Conservation (phyloP, 306 rosid species). For the Trichosanthes cucumerina region DNA sequence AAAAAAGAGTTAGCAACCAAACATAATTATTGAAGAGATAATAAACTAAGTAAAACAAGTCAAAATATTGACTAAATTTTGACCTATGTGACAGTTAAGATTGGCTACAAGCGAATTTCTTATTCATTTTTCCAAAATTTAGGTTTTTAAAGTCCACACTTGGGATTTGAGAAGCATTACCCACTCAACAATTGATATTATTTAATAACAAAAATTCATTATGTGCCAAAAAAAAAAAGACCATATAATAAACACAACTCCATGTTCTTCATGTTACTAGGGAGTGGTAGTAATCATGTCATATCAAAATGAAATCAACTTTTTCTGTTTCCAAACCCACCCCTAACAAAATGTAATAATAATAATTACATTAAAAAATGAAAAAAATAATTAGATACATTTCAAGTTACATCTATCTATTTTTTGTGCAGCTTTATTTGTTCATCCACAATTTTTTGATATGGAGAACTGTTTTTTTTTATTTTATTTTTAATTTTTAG, state of each 20-base stretch:
- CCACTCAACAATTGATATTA: background rate
- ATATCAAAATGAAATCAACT: slow-evolving; percentile 22
- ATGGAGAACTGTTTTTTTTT: too few relatives aligned
- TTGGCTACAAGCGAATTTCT: background rate
- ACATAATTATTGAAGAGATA: background rate
- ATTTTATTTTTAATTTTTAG: too few relatives aligned
- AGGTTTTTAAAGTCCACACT: background rate
- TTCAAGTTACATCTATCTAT: too few relatives aligned
- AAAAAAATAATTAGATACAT: too few relatives aligned
- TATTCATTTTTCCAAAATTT: background rate
- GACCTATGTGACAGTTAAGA: background rate
- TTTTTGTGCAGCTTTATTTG: too few relatives aligned
- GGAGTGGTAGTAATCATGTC: slow-evolving; percentile 47
- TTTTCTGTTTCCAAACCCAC: background rate
- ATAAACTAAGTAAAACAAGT: background rate
- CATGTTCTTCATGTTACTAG: slow-evolving; percentile 24
- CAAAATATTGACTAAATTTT: background rate
- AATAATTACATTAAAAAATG: background rate
- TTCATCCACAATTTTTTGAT: too few relatives aligned
- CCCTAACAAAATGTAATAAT: background rate
- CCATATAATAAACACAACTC: slow-evolving; percentile 2
- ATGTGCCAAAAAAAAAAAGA: background rate
- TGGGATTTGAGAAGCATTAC: background rate
- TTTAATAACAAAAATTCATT: background rate
- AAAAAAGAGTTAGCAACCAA: background rate